A percentile compares a stretch with the other conserved stretches of the same genome.
Evolutionary conservation across 495 filamentous ascomycete species (phyloP).

Genomic region (Penicillium cataractarum): DNA sequence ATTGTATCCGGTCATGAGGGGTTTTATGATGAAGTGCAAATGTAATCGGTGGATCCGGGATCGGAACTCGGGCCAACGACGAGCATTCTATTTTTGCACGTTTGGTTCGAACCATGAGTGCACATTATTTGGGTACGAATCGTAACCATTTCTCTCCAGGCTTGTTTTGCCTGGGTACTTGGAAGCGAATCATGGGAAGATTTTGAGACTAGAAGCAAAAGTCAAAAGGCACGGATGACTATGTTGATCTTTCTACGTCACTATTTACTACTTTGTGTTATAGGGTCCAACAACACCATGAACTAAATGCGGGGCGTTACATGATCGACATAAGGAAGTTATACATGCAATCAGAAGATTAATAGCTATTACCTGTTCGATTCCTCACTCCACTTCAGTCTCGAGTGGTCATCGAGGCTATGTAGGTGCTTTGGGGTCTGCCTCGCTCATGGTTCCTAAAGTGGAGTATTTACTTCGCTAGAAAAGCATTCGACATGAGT

Average conservation of each 20-base stretch:
- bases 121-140: slow-evolving; percentile 10
- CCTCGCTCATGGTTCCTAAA: no score
- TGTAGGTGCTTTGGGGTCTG: no score
- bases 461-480: no score
- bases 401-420: no score
- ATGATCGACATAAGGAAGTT: not conserved
- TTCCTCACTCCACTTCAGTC: not conserved
- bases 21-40: slow-evolving; percentile 8
- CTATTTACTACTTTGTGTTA: not conserved
- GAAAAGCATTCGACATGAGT: no score
- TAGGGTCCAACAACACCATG: not conserved
- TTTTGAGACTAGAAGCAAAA: not conserved
- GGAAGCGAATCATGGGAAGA: not conserved
- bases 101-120: slow-evolving; percentile 14
- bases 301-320: not conserved
- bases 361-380: not conserved
- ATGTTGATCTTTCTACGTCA: not conserved
- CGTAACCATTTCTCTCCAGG: not conserved
- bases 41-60: slow-evolving; percentile 1
- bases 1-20: slow-evolving; percentile 2
- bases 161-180: not conserved
- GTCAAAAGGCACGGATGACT: not conserved
- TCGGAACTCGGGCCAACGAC: slow-evolving; percentile 15
- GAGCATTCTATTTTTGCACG: slow-evolving; percentile 17
- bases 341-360: not conserved